Conservation (phyloP, 176 grass and related monocot species). For the Raddia distichophylla region DNA sequence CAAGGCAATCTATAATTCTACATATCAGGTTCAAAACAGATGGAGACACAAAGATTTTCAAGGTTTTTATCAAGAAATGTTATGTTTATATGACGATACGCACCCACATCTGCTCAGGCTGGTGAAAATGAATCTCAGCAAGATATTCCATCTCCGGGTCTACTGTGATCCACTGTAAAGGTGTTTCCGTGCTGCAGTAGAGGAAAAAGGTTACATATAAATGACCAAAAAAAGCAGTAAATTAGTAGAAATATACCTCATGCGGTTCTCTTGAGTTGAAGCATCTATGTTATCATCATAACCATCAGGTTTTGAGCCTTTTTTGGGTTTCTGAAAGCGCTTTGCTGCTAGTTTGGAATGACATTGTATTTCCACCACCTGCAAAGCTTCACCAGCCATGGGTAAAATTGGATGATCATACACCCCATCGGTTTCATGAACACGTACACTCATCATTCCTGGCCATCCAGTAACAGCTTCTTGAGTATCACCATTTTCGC, state of each 20-base stretch:
- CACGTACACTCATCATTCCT: constrained; percentile 95
- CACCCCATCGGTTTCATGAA: constrained; percentile 88
- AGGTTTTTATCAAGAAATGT: neutral
- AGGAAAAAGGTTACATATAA: constrained; percentile 23
- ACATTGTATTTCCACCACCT: constrained; percentile 91
- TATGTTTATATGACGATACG: constrained; percentile 38
- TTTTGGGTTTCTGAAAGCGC: constrained; percentile 85
- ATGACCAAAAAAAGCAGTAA: neutral
- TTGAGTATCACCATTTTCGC: constrained; percentile 58
- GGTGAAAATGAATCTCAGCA: constrained; percentile 94
- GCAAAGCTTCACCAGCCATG: constrained; percentile 86
- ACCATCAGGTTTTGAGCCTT: constrained; percentile 77
- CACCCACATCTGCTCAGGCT: constrained; percentile 99
- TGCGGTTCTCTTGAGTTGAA: constrained; percentile 77
- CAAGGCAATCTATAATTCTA: neutral
- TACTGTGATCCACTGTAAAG: constrained; percentile 90
- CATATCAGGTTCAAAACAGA: neutral
- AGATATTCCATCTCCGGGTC: constrained; percentile 99
- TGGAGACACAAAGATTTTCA: neutral
- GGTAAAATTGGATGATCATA: constrained; percentile 94
- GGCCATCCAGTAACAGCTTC: constrained; percentile 86
- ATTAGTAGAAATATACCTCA: constrained; percentile 58
- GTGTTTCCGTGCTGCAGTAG: constrained; percentile 77
- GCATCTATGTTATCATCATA: constrained; percentile 92
- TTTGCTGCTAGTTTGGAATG: constrained; percentile 92